Evolutionary conservation across 1,139 yeast species (phyloP).

Genomic region (Kodamaea anthophila): DNA sequence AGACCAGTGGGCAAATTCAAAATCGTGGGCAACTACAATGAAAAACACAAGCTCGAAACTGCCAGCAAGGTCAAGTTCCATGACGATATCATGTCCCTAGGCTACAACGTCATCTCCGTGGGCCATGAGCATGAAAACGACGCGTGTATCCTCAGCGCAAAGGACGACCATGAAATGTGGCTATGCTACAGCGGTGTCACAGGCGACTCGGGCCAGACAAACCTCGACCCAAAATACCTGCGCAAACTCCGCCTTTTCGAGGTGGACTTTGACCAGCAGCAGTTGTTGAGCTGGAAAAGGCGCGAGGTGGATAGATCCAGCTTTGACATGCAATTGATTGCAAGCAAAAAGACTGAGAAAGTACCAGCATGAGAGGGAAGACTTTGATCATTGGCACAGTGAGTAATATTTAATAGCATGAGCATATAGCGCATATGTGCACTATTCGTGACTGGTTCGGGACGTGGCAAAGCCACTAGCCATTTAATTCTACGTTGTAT

Average conservation of each 20-base stretch:
- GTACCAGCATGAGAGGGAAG: background rate
- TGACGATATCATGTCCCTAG: slow-evolving; percentile 32
- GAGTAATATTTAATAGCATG: too few relatives aligned
- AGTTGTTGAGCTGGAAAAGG: slow-evolving; percentile 37
- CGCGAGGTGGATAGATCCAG: slow-evolving; percentile 22
- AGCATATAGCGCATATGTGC: too few relatives aligned
- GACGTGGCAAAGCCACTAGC: background rate
- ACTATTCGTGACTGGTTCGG: too few relatives aligned
- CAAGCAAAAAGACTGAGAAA: too few relatives aligned
- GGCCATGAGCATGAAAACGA: slow-evolving; percentile 56
- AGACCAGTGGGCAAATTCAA: slow-evolving; percentile 44
- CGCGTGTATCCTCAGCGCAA: slow-evolving; percentile 33
- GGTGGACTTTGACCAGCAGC: slow-evolving; percentile 20
- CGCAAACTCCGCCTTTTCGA: slow-evolving; percentile 35
- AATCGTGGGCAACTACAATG: slow-evolving; percentile 44
- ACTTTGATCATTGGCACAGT: too few relatives aligned
- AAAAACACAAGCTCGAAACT: slow-evolving; percentile 34
- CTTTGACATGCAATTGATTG: slow-evolving; percentile 31
- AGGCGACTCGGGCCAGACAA: slow-evolving; percentile 33
- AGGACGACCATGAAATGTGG: slow-evolving; percentile 24
- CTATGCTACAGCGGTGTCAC: slow-evolving; percentile 37
- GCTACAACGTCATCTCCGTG: slow-evolving; percentile 42
- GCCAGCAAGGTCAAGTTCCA: slow-evolving; percentile 28
- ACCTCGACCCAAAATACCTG: slow-evolving; percentile 18
- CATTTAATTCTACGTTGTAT: slow-evolving; percentile 1